Base-by-base conservation (phyloP, 2,329 filamentous ascomycete species). In the Verticillium isaacii region DNA sequence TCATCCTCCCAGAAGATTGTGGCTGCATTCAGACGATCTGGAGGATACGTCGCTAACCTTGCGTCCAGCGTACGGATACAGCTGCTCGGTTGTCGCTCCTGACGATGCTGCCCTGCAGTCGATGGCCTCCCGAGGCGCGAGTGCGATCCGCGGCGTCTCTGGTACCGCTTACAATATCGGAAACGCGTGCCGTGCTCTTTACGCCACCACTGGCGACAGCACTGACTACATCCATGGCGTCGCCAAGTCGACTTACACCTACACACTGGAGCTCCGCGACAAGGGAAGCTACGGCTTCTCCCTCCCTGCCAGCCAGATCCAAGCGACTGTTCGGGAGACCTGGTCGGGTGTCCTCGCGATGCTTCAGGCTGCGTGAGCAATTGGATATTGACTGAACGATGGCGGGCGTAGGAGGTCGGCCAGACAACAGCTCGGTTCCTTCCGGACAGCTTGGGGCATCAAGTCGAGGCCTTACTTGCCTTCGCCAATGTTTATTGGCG, bases 291-390 rank as follows among this genome's bases (percentile, higher is more conserved):
- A 64, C 23, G 65, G 65, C 15, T 66, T 64, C 39, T 60, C 61
- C 3, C 58, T 66, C 0, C 65, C 56, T 23, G 64, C 64, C 17
- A 64, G 57, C 29, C 59, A 67, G 59, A 63, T 66, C 32, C 59
- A 66, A 45, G 45, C 65, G 32, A 62, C 64, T 6, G 64, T 66
- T 5, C 32, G 60, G 0, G 65, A 66, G 45, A 66, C 65, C 1
- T 66, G 65, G 65, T 60, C 64, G 0, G 65, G 64, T 19, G 64
- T 66, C 11, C 25, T 66, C n/a, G 60, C 65, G 1, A 66, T 66
- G 65, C 34, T 64, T n/a, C 50, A 60, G n/a, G 63, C 59, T 50
- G 59, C 62, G 8, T 66, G 29, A 85, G 85, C 29, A 29, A 5
- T 29, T 4, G 29, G 5, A 29, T 5, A 29, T 4, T 1, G 5